phyloP scores from a whole-genome alignment of 106 monocot species.

The Dioscorea zingiberensis region DNA sequence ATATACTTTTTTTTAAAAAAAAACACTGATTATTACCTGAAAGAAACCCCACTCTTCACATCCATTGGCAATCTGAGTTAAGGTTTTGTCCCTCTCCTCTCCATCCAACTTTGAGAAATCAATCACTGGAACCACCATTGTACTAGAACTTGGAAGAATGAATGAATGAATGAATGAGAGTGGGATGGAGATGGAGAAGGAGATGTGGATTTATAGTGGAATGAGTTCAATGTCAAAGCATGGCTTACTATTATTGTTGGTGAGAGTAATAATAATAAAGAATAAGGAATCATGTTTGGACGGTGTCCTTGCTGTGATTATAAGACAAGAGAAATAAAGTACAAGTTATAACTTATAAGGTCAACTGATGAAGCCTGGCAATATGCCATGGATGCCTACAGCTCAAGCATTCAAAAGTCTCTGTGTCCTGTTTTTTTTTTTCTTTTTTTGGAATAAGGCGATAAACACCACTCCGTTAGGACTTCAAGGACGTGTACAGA shows the following conservation, averaged over 20 bases:
- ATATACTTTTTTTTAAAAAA: too few species aligned
- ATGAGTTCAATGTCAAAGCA: background rate
- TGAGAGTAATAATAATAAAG: background rate
- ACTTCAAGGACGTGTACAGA: too few species aligned
- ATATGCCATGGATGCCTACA: background rate
- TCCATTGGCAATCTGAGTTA: conserved; percentile 40
- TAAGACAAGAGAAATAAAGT: too few species aligned
- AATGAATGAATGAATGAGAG: too few species aligned
- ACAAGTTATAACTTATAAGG: background rate
- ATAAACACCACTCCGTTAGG: too few species aligned
- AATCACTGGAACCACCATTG: conserved; percentile 45
- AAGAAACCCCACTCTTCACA: conserved; percentile 73
- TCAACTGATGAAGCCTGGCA: background rate
- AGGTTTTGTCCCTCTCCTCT: conserved; percentile 19
- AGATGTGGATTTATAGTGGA: background rate
- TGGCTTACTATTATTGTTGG: background rate
- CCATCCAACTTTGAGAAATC: conserved; percentile 46
- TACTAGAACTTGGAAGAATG: too few species aligned
- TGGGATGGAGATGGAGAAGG: background rate
- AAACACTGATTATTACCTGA: conserved; percentile 15
- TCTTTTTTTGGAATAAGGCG: too few species aligned
- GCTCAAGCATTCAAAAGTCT: conserved; percentile 6
- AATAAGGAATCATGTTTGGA: background rate
- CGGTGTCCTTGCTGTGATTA: background rate
- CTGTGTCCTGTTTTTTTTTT: background rate